Conservation (phyloP, 2,329 filamentous ascomycete species). For the Pseudocercospora crystallina region DNA sequence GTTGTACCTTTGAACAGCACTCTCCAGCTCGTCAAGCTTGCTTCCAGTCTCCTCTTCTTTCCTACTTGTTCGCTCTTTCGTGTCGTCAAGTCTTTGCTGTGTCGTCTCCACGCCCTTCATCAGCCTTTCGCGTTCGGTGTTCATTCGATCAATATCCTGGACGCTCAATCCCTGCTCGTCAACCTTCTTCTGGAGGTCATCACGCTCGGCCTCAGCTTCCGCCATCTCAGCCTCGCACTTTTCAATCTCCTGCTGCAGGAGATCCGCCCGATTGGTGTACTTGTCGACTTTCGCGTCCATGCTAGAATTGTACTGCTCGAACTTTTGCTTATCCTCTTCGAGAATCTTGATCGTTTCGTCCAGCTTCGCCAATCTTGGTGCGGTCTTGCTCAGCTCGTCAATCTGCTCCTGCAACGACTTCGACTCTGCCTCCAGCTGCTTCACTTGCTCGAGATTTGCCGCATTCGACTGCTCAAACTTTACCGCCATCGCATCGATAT, state of each 20-base stretch:
- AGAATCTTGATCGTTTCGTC: conserved; percentile 91
- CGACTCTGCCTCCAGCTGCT: conserved; percentile 83
- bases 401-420: conserved; percentile 79
- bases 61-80: conserved; percentile 77
- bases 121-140: conserved; percentile 87
- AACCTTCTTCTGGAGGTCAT: conserved; percentile 77
- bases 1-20: conserved; percentile 87
- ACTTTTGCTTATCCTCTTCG: conserved; percentile 91
- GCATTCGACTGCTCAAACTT: conserved; percentile 85
- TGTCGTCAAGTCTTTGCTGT: conserved; percentile 74
- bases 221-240: conserved; percentile 73
- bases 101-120: conserved; percentile 82
- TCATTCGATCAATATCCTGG: conserved; percentile 99
- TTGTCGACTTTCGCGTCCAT: conserved; percentile 85
- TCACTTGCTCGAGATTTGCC: conserved; percentile 79
- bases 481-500: conserved; percentile 81
- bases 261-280: conserved; percentile 75
- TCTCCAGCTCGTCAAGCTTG: conserved; percentile 89
- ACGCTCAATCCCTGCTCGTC: conserved; percentile 94
- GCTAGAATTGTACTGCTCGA: conserved; percentile 87
- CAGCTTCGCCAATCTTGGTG: conserved; percentile 76
- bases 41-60: conserved; percentile 84
- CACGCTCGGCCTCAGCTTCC: conserved; percentile 79
- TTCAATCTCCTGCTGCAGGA: conserved; percentile 82
- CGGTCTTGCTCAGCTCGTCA: conserved; percentile 82